These are phyloP conservation scores for Rhodamnia argentea DNA, from an alignment of 345 rosid genomes.

Conservation along the genomic window DNA sequence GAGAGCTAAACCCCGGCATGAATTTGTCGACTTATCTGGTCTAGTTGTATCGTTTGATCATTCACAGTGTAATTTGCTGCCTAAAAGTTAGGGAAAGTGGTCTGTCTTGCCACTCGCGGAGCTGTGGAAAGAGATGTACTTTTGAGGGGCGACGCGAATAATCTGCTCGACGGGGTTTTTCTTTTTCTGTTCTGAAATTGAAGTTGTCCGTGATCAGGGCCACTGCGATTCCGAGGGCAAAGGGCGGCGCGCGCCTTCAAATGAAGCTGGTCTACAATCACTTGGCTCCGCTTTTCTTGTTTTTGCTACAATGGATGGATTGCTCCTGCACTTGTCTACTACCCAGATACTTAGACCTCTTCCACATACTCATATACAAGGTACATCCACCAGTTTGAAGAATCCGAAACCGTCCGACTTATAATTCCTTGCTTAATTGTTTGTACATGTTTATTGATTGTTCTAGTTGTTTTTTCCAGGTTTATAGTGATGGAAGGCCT, in stretches of 20 bases:
- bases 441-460: background rate
- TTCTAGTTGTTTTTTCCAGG: constrained; percentile 27
- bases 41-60: background rate
- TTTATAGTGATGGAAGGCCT: constrained; percentile 47
- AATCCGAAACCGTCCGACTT: background rate
- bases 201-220: constrained; percentile 31
- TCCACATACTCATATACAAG: constrained; percentile 80
- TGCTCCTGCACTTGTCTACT: constrained; percentile 68
- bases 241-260: constrained; percentile 60
- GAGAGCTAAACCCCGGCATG: background rate
- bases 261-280: constrained; percentile 86
- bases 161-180: background rate
- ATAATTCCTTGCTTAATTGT: background rate
- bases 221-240: constrained; percentile 74
- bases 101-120: background rate
- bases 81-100: background rate
- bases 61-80: background rate
- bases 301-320: constrained; percentile 79
- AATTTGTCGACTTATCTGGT: background rate
- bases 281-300: constrained; percentile 70
- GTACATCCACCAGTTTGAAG: constrained; percentile 15
- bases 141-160: background rate
- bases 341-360: constrained; percentile 75
- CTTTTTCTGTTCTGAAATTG: background rate
- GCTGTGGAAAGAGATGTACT: background rate